Conservation (phyloP, 2,329 filamentous ascomycete genomes). For the Colletotrichum theobromicola region DNA sequence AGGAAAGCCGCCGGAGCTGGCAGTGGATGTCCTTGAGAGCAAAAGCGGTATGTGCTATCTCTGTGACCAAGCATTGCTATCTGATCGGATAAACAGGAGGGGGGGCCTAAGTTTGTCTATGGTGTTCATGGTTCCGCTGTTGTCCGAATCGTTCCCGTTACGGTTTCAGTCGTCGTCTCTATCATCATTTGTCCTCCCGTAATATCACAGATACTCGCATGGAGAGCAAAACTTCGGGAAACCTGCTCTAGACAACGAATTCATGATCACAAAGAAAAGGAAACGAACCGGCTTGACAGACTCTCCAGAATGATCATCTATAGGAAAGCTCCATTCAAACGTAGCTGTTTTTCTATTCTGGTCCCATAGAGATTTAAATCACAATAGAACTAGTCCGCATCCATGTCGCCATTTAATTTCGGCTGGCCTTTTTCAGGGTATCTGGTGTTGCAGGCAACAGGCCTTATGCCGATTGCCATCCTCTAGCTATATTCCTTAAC, state of each 20-base stretch:
- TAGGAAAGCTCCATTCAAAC: not conserved
- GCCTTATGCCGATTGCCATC: too few relatives aligned
- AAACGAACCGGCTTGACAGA: not conserved
- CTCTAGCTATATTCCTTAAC: too few relatives aligned
- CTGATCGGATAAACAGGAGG: not conserved
- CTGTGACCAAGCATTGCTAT: not conserved
- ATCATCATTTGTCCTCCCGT: not conserved
- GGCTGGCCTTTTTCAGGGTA: not conserved
- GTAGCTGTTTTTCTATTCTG: not conserved
- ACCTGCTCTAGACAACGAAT: not conserved
- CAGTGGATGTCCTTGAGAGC: not conserved
- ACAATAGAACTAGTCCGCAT: too few relatives aligned
- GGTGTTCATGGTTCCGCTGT: not conserved
- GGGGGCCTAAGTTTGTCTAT: too few relatives aligned
- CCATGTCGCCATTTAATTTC: not conserved
- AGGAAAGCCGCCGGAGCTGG: not conserved
- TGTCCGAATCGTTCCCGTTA: not conserved
- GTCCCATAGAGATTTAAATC: not conserved
- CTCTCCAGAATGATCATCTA: not conserved
- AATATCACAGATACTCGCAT: not conserved
- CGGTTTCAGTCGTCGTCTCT: not conserved
- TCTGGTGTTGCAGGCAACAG: not conserved
- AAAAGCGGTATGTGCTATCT: rapidly evolving
- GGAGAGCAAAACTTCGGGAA: rapidly evolving
- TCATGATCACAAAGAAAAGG: not conserved